phyloP scores from a whole-genome alignment of 768 basidiomycete species.

The Suillus plorans region DNA sequence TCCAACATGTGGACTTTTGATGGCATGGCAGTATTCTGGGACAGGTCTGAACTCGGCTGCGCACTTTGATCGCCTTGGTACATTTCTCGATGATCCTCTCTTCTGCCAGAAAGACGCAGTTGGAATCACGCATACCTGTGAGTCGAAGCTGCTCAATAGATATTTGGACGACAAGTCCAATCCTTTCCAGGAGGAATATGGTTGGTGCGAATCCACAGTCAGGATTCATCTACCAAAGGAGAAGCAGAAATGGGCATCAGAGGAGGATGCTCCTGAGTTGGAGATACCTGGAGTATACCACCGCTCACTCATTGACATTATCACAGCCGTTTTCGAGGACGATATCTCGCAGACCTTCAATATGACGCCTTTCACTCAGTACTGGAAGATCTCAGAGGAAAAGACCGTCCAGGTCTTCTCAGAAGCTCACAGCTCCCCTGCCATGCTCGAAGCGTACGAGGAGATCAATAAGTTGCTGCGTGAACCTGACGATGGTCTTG shows the following conservation, averaged over 20 bases:
- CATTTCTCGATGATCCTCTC: no score
- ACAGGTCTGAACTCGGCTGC: no score
- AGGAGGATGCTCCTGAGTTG: slow-evolving; percentile 3
- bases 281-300: not conserved
- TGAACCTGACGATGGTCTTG: slow-evolving; percentile 5
- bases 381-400: slow-evolving; percentile 2
- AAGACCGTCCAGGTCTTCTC: not conserved
- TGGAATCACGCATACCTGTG: no score
- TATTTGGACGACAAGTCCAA: slow-evolving; percentile 2
- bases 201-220: slow-evolving; percentile 8
- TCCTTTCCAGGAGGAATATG: slow-evolving; percentile 5
- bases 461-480: slow-evolving; percentile 6
- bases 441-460: not conserved
- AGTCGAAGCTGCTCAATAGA: not conserved
- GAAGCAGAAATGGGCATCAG: not conserved
- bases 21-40: slow-evolving; percentile 22
- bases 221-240: slow-evolving; percentile 11
- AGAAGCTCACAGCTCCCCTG: slow-evolving; percentile 1
- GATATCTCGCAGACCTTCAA: not conserved
- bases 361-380: slow-evolving; percentile 7
- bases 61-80: no score
- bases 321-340: slow-evolving; percentile 6
- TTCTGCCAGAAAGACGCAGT: no score
- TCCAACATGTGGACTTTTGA: slow-evolving; percentile 21
- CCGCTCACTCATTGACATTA: not conserved